A percentile compares a stretch with the other conserved stretches of the same genome.
phyloP scores from a whole-genome alignment of 208 protist species.

The Porcisia hertigi region DNA sequence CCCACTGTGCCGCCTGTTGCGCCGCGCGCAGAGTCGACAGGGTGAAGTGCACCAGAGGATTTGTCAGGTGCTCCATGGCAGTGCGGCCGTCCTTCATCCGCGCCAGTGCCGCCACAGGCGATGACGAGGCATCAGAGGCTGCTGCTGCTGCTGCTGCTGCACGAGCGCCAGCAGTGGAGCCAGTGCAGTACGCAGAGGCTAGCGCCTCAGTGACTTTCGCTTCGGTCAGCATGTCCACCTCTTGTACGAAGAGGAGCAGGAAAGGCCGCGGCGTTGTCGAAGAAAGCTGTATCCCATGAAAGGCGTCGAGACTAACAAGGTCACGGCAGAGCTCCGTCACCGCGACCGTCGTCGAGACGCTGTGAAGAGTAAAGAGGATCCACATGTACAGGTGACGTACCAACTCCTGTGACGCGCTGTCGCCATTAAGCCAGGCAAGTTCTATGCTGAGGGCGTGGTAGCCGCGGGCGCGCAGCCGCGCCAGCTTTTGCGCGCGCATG shows the following conservation, averaged over 20 bases:
- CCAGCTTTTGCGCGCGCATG: neutral
- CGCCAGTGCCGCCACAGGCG: slow-evolving; percentile 6
- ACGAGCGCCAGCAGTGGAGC: neutral
- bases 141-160: neutral
- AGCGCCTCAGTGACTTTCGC: slow-evolving; percentile 4
- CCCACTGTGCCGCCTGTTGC: slow-evolving; percentile 45
- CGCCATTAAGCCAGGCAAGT: slow-evolving; percentile 7
- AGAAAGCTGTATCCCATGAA: neutral
- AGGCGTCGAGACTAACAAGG: slow-evolving; percentile 43
- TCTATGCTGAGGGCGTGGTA: slow-evolving; percentile 16
- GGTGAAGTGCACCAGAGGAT: slow-evolving; percentile 31
- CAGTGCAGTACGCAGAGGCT: neutral
- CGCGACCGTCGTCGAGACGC: neutral
- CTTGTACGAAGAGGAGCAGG: slow-evolving; percentile 28
- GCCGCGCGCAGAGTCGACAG: slow-evolving; percentile 30
- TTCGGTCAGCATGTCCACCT: slow-evolving; percentile 39
- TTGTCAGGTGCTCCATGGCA: slow-evolving; percentile 36
- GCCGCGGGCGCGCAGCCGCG: slow-evolving; percentile 8
- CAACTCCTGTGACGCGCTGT: neutral
- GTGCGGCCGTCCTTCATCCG: slow-evolving; percentile 29
- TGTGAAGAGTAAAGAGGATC: slow-evolving; percentile 24
- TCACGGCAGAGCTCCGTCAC: slow-evolving; percentile 47
- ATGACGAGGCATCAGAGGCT: neutral
- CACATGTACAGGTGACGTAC: slow-evolving; percentile 16
- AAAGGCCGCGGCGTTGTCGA: neutral